Conservation (phyloP, 2,329 filamentous ascomycete species). For the Penicillium sp. region DNA sequence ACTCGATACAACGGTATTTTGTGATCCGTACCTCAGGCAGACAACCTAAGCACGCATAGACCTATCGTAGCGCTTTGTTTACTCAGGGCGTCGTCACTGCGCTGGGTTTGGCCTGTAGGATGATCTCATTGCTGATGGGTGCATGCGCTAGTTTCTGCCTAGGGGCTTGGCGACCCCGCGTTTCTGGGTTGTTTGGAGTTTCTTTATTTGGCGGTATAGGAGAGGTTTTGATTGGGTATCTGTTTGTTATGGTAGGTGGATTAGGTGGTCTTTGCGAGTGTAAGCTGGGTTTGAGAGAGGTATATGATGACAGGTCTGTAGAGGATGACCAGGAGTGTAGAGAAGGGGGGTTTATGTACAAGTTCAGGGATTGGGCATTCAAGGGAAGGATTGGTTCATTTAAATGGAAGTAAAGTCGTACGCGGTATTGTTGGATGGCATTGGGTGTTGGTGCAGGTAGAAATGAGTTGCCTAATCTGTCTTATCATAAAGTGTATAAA, state of each 20-base stretch:
- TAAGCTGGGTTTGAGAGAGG: neutral
- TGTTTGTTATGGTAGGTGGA: neutral
- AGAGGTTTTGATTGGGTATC: neutral
- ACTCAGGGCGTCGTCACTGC: slow-evolving; percentile 15
- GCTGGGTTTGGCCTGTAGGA: neutral
- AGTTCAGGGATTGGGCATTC: neutral
- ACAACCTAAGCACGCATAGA: neutral
- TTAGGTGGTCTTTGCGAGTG: too few relatives aligned
- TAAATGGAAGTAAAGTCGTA: neutral
- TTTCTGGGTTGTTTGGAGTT: slow-evolving; percentile 1
- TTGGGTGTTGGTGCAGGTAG: neutral
- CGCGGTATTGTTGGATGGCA: neutral
- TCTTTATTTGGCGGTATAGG: neutral
- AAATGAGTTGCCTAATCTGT: too few relatives aligned
- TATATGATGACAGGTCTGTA: neutral
- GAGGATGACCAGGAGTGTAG: neutral
- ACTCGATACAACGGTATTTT: neutral
- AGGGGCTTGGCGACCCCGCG: slow-evolving; percentile 23
- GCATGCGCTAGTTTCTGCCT: slow-evolving; percentile 4
- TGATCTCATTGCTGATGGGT: slow-evolving; percentile 17
- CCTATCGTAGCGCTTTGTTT: slow-evolving; percentile 18
- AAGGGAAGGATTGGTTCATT: neutral
- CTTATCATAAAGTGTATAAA: too few relatives aligned
- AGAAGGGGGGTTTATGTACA: too few relatives aligned
- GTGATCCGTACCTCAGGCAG: neutral